Conservation (phyloP, 2,329 filamentous ascomycete species). For the Apiospora pterosperma region DNA sequence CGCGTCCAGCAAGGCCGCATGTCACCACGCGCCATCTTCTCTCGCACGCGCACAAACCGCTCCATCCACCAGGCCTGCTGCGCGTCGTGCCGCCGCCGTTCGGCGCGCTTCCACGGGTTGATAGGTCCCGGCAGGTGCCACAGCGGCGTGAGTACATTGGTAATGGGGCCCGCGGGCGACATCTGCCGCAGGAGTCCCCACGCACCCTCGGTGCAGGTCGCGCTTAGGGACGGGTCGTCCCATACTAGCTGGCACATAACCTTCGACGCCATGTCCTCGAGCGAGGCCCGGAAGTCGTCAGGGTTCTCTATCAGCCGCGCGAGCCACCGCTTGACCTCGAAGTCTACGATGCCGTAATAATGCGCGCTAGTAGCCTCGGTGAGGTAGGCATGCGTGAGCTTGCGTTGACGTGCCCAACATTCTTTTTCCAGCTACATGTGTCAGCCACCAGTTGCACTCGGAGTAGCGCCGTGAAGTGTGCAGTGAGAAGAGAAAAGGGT, state of each 20-base stretch:
- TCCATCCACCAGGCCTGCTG: conserved; percentile 52
- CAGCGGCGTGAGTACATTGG: conserved; percentile 52
- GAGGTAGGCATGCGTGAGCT: conserved; percentile 48
- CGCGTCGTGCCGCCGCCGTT: conserved; percentile 49
- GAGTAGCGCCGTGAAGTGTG: no score
- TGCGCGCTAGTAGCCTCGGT: conserved; percentile 33
- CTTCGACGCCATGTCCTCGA: conserved; percentile 55
- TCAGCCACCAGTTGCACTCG: neutral
- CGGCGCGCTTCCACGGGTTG: conserved; percentile 52
- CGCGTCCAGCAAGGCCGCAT: conserved; percentile 37
- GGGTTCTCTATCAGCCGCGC: conserved; percentile 44
- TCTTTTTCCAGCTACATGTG: conserved; percentile 28
- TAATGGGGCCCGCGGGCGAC: conserved; percentile 55
- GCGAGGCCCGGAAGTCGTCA: conserved; percentile 44
- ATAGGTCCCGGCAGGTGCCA: conserved; percentile 45
- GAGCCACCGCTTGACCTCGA: conserved; percentile 52
- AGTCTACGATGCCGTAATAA: conserved; percentile 40
- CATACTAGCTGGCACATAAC: conserved; percentile 52
- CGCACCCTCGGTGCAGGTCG: conserved; percentile 45
- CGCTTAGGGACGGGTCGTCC: conserved; percentile 47
- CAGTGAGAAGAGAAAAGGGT: conserved; percentile 3
- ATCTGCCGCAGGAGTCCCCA: conserved; percentile 56
- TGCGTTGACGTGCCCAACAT: conserved; percentile 52
- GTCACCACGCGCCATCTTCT: conserved; percentile 35
- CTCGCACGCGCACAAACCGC: conserved; percentile 32